phyloP scores from a whole-genome alignment of 2,329 filamentous ascomycete species.

The Periconia sp. region DNA sequence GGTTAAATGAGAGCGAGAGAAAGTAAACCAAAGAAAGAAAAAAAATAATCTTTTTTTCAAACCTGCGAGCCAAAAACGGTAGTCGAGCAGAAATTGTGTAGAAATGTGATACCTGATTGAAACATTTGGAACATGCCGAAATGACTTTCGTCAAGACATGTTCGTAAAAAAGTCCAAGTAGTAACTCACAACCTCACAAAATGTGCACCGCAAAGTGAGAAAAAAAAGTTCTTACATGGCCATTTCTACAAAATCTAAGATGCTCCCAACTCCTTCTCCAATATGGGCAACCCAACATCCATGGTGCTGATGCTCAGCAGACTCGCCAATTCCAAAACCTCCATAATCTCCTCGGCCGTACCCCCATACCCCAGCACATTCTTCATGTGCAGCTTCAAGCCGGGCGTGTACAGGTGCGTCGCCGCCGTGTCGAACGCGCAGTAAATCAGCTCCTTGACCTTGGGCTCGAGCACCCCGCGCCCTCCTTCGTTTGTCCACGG shows the following conservation, averaged over 20 bases:
- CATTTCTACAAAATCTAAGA: neutral
- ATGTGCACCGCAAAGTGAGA: no score
- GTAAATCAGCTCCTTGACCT: constrained; percentile 56
- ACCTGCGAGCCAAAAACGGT: no score
- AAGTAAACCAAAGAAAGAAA: no score
- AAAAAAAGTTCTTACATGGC: no score
- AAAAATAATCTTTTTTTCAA: no score
- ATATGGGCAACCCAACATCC: constrained; percentile 29
- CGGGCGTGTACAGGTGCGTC: constrained; percentile 56
- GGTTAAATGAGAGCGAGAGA: constrained; percentile 39
- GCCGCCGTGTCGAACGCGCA: constrained; percentile 56
- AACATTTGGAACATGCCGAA: no score
- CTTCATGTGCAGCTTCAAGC: constrained; percentile 56
- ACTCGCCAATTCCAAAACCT: constrained; percentile 55
- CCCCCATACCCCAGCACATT: constrained; percentile 56
- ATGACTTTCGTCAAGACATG: no score
- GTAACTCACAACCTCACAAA: no score
- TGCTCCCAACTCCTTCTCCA: constrained; percentile 31
- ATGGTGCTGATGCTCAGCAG: constrained; percentile 40
- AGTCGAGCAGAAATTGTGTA: no score
- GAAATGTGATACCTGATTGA: no score
- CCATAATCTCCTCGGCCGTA: constrained; percentile 55
- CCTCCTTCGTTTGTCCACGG: constrained; percentile 47
- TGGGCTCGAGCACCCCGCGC: constrained; percentile 49
- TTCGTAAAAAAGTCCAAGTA: no score